A percentile compares a stretch with the other conserved stretches of the same genome.
Evolutionary conservation across 768 basidiomycete genomes (phyloP).

Genomic region (Paxillus rubicundulus): DNA sequence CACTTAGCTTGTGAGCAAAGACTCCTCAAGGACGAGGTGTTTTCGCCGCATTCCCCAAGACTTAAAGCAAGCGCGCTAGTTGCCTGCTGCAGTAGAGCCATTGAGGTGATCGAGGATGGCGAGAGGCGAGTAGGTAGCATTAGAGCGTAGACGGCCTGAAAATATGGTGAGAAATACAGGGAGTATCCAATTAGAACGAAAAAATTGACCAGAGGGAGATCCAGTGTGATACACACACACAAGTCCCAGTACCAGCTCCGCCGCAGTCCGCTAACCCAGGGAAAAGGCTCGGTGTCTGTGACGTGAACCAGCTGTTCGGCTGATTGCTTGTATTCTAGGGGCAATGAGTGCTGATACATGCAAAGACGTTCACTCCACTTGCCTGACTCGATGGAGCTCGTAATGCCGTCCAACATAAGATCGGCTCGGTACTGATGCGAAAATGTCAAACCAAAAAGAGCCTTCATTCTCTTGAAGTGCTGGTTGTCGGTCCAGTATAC

Average conservation of each 20-base stretch:
- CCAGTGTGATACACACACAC: conserved; percentile 24
- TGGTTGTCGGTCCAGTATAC: conserved; percentile 38
- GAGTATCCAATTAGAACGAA: neutral
- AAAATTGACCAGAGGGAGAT: conserved; percentile 35
- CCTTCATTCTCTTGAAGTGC: conserved; percentile 37
- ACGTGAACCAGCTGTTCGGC: conserved; percentile 31
- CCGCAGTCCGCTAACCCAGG: conserved; percentile 12
- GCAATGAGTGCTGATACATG: neutral
- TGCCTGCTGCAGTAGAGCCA: conserved; percentile 37
- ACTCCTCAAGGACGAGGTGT: conserved; percentile 7
- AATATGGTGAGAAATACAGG: neutral
- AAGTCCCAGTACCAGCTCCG: conserved; percentile 40
- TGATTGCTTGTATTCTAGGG: conserved; percentile 36
- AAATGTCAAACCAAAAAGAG: conserved; percentile 41
- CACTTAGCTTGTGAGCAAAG: conserved; percentile 16
- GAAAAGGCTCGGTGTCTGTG: conserved; percentile 27
- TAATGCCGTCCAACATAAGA: conserved; percentile 38
- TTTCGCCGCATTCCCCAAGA: conserved; percentile 7
- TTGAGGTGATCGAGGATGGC: conserved; percentile 29
- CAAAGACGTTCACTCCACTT: neutral
- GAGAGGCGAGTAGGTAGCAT: conserved; percentile 23
- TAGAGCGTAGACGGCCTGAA: conserved; percentile 26
- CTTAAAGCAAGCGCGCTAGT: conserved; percentile 17
- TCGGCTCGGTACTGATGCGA: conserved; percentile 33
- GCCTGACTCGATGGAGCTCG: conserved; percentile 33